Evolutionary conservation across 805 yeast genomes (phyloP).

Genomic region (Ogataea nonfermentans): DNA sequence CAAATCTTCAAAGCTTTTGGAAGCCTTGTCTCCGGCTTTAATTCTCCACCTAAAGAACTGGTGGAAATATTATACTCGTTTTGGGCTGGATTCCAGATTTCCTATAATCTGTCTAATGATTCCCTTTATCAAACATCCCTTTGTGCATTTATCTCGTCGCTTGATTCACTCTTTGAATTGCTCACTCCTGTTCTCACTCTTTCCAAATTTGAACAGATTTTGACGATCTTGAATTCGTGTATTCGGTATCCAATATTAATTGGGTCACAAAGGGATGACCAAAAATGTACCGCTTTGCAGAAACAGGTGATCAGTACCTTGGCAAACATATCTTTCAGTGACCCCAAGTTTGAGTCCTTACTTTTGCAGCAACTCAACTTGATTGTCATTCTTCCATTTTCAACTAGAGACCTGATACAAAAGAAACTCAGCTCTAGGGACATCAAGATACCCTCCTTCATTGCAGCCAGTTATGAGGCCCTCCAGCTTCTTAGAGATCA

Average conservation of each 20-base stretch:
- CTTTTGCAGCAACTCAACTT: constrained; percentile 54
- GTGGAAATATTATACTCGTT: constrained; percentile 45
- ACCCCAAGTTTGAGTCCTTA: constrained; percentile 40
- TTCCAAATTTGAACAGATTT: constrained; percentile 45
- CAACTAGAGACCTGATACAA: constrained; percentile 54
- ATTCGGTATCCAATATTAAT: constrained; percentile 74
- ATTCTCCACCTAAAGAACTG: constrained; percentile 30
- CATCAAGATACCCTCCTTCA: constrained; percentile 57
- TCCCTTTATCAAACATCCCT: constrained; percentile 58
- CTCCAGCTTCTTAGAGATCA: constrained; percentile 40
- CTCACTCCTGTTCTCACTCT: constrained; percentile 32
- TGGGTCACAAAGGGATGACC: constrained; percentile 50
- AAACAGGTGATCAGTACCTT: constrained; percentile 52
- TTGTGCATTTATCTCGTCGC: constrained; percentile 51
- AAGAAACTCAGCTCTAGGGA: constrained; percentile 45
- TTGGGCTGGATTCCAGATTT: constrained; percentile 46
- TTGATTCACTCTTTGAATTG: constrained; percentile 46
- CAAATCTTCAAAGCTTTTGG: constrained; percentile 55
- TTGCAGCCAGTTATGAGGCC: constrained; percentile 53
- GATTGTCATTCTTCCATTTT: constrained; percentile 58
- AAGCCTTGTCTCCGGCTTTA: constrained; percentile 42
- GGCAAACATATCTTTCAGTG: constrained; percentile 25
- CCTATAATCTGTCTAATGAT: constrained; percentile 40
- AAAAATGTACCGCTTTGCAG: constrained; percentile 65
- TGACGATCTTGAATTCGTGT: constrained; percentile 60